A percentile compares a stretch with the other conserved stretches of the same genome.
These are phyloP conservation scores for Claviceps capensis DNA, from an alignment of 2,329 filamentous ascomycete species.

Conservation along the genomic window DNA sequence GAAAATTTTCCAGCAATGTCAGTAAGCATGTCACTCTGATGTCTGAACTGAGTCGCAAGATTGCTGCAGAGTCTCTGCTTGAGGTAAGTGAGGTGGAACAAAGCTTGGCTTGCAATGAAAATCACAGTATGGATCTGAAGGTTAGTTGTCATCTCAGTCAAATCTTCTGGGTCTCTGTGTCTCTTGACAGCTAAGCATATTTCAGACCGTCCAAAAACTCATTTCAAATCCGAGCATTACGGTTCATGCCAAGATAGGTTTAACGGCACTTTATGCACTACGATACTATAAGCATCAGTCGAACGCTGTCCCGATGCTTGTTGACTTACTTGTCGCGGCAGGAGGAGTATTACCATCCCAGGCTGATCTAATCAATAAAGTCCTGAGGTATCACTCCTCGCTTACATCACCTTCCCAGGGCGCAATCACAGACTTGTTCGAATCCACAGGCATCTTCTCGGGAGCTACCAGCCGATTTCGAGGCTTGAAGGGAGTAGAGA, in stretches of 20 bases:
- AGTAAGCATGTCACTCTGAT: slow-evolving; percentile 97
- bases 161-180: not conserved
- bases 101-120: slow-evolving; percentile 92
- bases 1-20: slow-evolving; percentile 92
- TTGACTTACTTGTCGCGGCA: slow-evolving; percentile 73
- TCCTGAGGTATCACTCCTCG: slow-evolving; percentile 76
- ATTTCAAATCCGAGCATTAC: slow-evolving; percentile 71
- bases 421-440: slow-evolving; percentile 83
- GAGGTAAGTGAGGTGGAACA: slow-evolving; percentile 97
- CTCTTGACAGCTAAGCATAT: slow-evolving; percentile 11
- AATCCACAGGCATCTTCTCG: slow-evolving; percentile 81
- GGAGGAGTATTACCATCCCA: slow-evolving; percentile 66
- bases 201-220: slow-evolving; percentile 66
- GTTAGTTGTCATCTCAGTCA: slow-evolving; percentile 27
- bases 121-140: slow-evolving; percentile 83
- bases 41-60: slow-evolving; percentile 78
- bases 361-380: slow-evolving; percentile 66
- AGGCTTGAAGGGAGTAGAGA: slow-evolving; percentile 92
- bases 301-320: slow-evolving; percentile 69
- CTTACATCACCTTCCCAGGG: slow-evolving; percentile 60
- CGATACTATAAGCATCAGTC: slow-evolving; percentile 80
- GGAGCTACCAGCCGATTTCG: slow-evolving; percentile 81
- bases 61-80: slow-evolving; percentile 74
- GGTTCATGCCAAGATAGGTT: slow-evolving; percentile 68
- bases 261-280: slow-evolving; percentile 89